Evolutionary conservation across 2,329 filamentous ascomycete genomes (phyloP), one percentile per base, ranked within the genome.

Genomic region (Exophiala viscosa): DNA sequence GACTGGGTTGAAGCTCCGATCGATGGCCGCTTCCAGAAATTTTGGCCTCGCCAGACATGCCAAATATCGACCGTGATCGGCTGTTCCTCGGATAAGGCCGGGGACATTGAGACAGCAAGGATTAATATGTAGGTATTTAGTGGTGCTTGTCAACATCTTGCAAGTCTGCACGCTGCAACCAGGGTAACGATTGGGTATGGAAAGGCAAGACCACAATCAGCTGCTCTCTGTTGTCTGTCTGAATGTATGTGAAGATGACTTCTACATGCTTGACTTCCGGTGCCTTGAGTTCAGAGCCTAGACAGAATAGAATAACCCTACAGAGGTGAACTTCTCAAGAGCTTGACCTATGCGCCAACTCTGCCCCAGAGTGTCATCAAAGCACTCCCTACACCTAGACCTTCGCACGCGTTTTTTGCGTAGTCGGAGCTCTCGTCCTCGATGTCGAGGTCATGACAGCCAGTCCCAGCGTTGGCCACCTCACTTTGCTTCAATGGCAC

Each of bases 1-100:
- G 46, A 52, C 44, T 48, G 33, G 40, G 13, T 20, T 45, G 39
- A 20, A 50, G 47, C 47, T 50, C 47, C 47, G 47, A 50, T 50
- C 42, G 41, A 50, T 15, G 11, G 13, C 31, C n/a, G n/a, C 39
- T 13, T 18, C 41, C 11, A 32, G 39, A 53, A 45, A 31, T 45
- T 45, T 38, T 44, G 20, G 32, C 11, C 34, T 41, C 45, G 51
- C 51, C 32, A 35, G 20, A 50, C 15, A 28, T 50, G 39, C 47
- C 47, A 28, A 8, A 36, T n/a, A 9, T 31, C 39, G 39, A 34
- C 17, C 34, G 20, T 28, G 17, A 36, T 23, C 42, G 28, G 17
- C 6, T 15, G 28, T 18, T 23, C 42, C 34, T 23, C 31, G 28
- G 40, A 31, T 23, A 13, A 45, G 42, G 28, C 42, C 20, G 42